phyloP scores from a whole-genome alignment of 2,329 filamentous ascomycete genomes.

The Fusarium nelsonii region DNA sequence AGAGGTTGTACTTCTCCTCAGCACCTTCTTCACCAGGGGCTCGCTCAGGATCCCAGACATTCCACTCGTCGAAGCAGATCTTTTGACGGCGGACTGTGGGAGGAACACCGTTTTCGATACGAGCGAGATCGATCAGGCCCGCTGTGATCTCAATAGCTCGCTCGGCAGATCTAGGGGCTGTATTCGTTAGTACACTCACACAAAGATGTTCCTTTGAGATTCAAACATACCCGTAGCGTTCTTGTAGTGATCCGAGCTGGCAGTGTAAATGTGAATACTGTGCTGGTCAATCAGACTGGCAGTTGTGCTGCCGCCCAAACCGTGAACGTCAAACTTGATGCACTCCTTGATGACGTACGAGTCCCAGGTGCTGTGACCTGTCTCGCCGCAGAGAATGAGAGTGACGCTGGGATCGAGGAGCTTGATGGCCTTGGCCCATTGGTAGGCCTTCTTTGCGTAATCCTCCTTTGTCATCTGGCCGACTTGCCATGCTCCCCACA shows the following conservation, averaged over 20 bases:
- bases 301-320: conserved; percentile 50
- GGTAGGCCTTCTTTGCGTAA: conserved; percentile 75
- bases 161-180: conserved; percentile 76
- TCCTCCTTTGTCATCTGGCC: conserved; percentile 76
- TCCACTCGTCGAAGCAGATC: conserved; percentile 90
- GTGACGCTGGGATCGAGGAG: conserved; percentile 76
- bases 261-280: conserved; percentile 83
- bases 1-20: conserved; percentile 80
- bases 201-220: accelerated
- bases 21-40: conserved; percentile 78
- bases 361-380: conserved; percentile 78
- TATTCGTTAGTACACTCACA: neutral
- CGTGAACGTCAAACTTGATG: conserved; percentile 57
- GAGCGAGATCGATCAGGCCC: conserved; percentile 77
- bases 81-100: conserved; percentile 70
- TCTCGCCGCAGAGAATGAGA: conserved; percentile 81
- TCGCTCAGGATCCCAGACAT: conserved; percentile 81
- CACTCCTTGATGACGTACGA: conserved; percentile 78
- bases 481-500: conserved; percentile 76
- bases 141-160: conserved; percentile 78
- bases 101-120: conserved; percentile 75
- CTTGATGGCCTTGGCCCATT: conserved; percentile 79
- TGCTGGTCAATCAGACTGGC: conserved; percentile 78
- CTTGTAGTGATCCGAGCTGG: conserved; percentile 62
- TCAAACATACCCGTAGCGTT: conserved; percentile 59